These are phyloP conservation scores for Triadica sebifera DNA, from an alignment of 345 rosid species.

Conservation along the genomic window DNA sequence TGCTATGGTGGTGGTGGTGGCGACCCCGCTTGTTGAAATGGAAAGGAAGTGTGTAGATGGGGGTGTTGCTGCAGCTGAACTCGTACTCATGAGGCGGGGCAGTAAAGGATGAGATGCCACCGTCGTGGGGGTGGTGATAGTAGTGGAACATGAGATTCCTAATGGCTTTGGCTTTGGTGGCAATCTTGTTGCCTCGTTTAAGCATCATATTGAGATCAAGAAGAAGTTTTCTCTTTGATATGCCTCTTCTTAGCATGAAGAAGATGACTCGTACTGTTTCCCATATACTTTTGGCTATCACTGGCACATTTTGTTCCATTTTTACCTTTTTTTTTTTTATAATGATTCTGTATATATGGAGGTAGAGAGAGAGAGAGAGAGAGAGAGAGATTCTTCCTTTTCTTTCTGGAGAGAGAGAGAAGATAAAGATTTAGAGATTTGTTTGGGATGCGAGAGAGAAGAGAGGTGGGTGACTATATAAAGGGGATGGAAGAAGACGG, in stretches of 20 bases:
- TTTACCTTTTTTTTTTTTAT: not conserved
- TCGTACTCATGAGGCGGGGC: conserved; percentile 52
- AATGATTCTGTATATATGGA: not conserved
- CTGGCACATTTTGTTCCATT: conserved; percentile 45
- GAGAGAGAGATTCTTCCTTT: not conserved
- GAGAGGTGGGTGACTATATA: conserved; percentile 32
- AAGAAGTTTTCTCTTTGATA: conserved; percentile 58
- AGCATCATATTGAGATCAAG: conserved; percentile 69
- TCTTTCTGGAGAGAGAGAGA: conserved; percentile 1
- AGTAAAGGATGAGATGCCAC: not conserved
- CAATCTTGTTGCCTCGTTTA: conserved; percentile 75
- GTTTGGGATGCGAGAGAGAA: conserved; percentile 26
- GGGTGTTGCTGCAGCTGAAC: conserved; percentile 95
- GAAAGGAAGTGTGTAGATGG: conserved; percentile 52
- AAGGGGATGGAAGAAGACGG: conserved; percentile 22
- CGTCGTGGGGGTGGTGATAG: conserved; percentile 41
- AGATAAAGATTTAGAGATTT: not conserved
- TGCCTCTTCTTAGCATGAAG: conserved; percentile 71
- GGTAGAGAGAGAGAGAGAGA: conserved; percentile 7
- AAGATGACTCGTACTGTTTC: conserved; percentile 53
- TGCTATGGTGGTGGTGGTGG: conserved; percentile 35
- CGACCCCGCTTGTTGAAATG: conserved; percentile 23
- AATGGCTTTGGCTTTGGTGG: conserved; percentile 58
- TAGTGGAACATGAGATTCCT: conserved; percentile 60
- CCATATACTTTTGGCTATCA: conserved; percentile 57